Base-by-base conservation (phyloP, 2,329 filamentous ascomycete species). In the Xylariales sp. region DNA sequence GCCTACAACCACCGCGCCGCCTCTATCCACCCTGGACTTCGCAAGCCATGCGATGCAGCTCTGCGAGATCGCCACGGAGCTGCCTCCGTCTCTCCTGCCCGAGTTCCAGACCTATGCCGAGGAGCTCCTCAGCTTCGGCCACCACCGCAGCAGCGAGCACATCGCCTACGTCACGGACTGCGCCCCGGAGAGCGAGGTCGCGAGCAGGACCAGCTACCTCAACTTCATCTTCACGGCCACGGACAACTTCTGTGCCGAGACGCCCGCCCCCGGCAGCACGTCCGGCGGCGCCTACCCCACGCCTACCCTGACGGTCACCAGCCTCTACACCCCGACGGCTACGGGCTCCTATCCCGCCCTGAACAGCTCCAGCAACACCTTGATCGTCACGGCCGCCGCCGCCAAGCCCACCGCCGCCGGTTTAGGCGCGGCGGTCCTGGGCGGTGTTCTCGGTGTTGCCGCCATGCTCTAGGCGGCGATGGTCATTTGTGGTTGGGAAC, bases 71-170 rank as follows among this genome's bases (percentile, higher is more conserved):
- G 57, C 52, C 6, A 9, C 64, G 0, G 58, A 34, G 16, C 52
- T 66, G n/a, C 64, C 64, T 8, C 36, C 57, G 10, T 66, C 64
- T 28, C 64, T 66, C 6, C 8, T 62, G 23, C 64, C 64, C 5
- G 64, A 61, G 18, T 62, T 66, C 52, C 34, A 57, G 18, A 36
- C 10, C 5, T 46, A 46, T 12, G 64, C 50, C 9, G 3, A 14
- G 12, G 10, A 12, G 6, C 57, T 56, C 3, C 57, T 66, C 7
- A 5, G 18, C 12, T 36, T 23, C 5, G 64, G 64, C 28, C 36
- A 18, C 52, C 7, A 18, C 3, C n/a, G 39, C 16, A 18, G n/a
- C 23, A 23, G 3, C 45, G 57, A 52, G 2, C 1, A 56, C 63
- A 14, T 61, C 45, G 28, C 36, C 1, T 65, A 45, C 45, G 30